Conservation (phyloP, 805 yeast species). For the Wickerhamiella slavikovae region DNA sequence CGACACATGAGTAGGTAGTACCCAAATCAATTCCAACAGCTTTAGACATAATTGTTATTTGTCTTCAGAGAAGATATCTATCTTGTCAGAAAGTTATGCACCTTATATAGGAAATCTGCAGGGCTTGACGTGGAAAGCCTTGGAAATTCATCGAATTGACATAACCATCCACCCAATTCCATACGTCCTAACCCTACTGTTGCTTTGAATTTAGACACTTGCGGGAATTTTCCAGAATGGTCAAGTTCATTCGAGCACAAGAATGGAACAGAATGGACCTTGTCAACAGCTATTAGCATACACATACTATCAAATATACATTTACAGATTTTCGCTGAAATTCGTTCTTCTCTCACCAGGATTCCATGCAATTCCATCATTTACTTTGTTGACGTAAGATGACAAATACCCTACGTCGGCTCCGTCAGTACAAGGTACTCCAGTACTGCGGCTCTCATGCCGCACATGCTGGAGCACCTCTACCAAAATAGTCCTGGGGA, state of each 20-base stretch:
- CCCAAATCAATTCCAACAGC: slow-evolving; percentile 24
- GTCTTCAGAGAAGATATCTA: background rate
- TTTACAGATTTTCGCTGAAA: too few species aligned
- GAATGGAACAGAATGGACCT: background rate
- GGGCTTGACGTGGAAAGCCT: background rate
- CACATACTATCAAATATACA: too few species aligned
- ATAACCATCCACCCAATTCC: background rate
- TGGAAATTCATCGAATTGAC: slow-evolving; percentile 1
- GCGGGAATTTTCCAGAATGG: background rate
- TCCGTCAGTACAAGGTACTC: too few species aligned
- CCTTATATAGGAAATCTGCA: slow-evolving; percentile 1
- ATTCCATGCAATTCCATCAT: too few species aligned
- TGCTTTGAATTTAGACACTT: background rate
- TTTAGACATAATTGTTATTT: slow-evolving; percentile 3
- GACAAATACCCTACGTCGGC: too few species aligned
- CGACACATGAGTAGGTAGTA: slow-evolving; percentile 95
- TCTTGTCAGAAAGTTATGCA: background rate
- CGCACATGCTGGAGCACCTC: too few species aligned
- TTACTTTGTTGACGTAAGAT: too few species aligned
- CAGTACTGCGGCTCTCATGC: too few species aligned
- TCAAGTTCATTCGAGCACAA: background rate
- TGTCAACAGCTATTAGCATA: too few species aligned
- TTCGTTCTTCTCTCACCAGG: too few species aligned
- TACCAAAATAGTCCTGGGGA: too few species aligned
- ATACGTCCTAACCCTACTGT: background rate